phyloP scores from a whole-genome alignment of 345 rosid genomes.

The Eucalyptus virginea region DNA sequence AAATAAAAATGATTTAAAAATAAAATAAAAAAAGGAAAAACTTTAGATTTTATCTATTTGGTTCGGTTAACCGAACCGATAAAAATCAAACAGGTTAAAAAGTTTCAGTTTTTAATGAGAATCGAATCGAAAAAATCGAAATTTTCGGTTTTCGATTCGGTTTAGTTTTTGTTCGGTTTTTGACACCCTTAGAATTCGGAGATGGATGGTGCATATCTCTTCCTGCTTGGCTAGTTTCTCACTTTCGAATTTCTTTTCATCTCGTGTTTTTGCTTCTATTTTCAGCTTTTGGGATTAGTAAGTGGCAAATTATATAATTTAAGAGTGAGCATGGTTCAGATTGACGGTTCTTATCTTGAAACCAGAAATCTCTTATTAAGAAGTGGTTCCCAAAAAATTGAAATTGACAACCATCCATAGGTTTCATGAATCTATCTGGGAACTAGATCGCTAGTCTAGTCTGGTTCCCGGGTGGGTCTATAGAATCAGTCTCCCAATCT shows the following conservation, averaged over 20 bases:
- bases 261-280: not conserved
- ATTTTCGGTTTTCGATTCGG: accelerated
- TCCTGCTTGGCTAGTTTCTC: not conserved
- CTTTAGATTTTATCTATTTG: accelerated
- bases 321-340: accelerated
- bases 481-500: no score
- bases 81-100: accelerated
- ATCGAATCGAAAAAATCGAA: accelerated
- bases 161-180: accelerated
- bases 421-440: accelerated
- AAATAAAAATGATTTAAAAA: no score
- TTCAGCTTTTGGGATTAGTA: not conserved
- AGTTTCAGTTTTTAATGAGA: accelerated
- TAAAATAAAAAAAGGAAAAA: accelerated
- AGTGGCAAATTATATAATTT: no score
- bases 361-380: accelerated
- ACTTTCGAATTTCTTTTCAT: not conserved
- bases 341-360: accelerated
- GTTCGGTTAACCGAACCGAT: accelerated
- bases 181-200: no score
- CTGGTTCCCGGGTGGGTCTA: accelerated
- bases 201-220: not conserved
- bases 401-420: accelerated
- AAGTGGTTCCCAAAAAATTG: no score
- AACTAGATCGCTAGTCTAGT: accelerated